Percentiles rank a stretch among this genome's conserved stretches.
These are phyloP conservation scores for Pestalotiopsis sp. DNA, from an alignment of 2,329 filamentous ascomycete species.

Conservation along the genomic window DNA sequence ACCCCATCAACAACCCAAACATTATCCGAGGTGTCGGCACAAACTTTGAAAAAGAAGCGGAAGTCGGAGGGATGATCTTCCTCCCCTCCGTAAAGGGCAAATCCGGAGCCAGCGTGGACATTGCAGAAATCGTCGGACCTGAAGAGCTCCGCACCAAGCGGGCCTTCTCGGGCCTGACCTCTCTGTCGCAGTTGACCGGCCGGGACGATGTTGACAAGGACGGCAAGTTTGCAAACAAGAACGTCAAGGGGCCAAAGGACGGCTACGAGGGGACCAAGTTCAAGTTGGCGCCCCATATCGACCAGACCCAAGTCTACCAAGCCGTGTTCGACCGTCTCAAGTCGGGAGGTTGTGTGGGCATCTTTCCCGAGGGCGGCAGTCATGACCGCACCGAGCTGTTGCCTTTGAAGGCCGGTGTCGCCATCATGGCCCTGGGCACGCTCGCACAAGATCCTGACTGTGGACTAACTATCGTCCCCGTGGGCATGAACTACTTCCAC, in stretches of 20 bases:
- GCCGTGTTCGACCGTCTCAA: conserved; percentile 85
- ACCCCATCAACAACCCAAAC: conserved; percentile 81
- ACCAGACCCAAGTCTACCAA: conserved; percentile 91
- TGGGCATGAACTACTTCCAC: conserved; percentile 99
- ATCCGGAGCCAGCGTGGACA: conserved; percentile 77
- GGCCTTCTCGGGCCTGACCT: conserved; percentile 74
- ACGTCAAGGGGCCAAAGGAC: conserved; percentile 52
- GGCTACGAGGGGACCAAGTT: conserved; percentile 78
- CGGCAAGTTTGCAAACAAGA: conserved; percentile 60
- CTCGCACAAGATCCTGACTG: conserved; percentile 83
- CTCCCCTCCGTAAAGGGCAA: conserved; percentile 79
- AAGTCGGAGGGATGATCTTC: conserved; percentile 81
- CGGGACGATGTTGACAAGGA: conserved; percentile 69
- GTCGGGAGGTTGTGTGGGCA: conserved; percentile 85
- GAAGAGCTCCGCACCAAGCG: conserved; percentile 87
- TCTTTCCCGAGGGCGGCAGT: conserved; percentile 95
- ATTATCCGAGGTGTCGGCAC: conserved; percentile 78
- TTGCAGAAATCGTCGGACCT: conserved; percentile 75
- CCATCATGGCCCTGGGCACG: conserved; percentile 94
- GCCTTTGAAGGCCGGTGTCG: conserved; percentile 92
- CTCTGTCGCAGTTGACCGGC: conserved; percentile 80
- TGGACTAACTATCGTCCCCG: conserved; percentile 90
- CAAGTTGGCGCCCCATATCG: conserved; percentile 88
- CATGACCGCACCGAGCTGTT: conserved; percentile 91
- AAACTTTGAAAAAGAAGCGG: conserved; percentile 75